Conservation (phyloP, 2,329 filamentous ascomycete species). For the Byssothecium circinans region DNA sequence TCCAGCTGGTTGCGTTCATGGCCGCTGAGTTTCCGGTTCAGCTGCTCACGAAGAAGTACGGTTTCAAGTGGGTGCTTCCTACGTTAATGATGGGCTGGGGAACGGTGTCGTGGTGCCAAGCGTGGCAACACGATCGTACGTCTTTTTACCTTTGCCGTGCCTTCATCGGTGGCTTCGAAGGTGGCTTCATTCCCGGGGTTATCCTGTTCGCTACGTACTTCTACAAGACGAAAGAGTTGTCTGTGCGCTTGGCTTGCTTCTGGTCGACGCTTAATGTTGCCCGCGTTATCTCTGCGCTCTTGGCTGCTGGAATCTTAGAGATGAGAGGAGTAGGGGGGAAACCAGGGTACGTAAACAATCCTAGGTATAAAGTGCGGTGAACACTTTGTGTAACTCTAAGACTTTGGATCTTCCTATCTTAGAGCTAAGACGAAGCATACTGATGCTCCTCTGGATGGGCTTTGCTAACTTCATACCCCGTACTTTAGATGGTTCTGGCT, state of each 20-base stretch:
- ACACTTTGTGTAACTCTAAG: too few relatives aligned
- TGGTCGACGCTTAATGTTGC: slow-evolving; percentile 66
- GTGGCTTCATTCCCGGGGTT: slow-evolving; percentile 62
- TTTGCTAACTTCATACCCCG: too few relatives aligned
- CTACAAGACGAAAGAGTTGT: slow-evolving; percentile 71
- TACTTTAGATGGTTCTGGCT: slow-evolving; percentile 61
- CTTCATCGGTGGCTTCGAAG: slow-evolving; percentile 48
- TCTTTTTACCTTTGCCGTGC: slow-evolving; percentile 47
- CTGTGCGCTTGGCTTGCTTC: slow-evolving; percentile 67
- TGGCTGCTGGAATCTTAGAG: slow-evolving; percentile 58
- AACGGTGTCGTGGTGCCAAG: slow-evolving; percentile 63
- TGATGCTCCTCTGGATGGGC: too few relatives aligned
- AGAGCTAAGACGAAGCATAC: too few relatives aligned
- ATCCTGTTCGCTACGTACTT: slow-evolving; percentile 73
- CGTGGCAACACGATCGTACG: slow-evolving; percentile 58
- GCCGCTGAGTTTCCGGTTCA: slow-evolving; percentile 49
- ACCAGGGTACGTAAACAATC: too few relatives aligned
- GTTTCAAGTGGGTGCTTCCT: slow-evolving; percentile 48
- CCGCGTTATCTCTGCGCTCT: slow-evolving; percentile 57
- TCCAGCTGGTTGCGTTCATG: slow-evolving; percentile 86
- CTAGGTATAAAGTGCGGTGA: too few relatives aligned
- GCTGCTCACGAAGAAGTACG: slow-evolving; percentile 49
- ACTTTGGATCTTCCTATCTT: too few relatives aligned
- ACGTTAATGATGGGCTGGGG: slow-evolving; percentile 50
- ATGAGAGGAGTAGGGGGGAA: slow-evolving; percentile 53